Evolutionary conservation across 495 filamentous ascomycete genomes (phyloP), one percentile per base, ranked within the genome.

Genomic region (Penicillium samsonianum): DNA sequence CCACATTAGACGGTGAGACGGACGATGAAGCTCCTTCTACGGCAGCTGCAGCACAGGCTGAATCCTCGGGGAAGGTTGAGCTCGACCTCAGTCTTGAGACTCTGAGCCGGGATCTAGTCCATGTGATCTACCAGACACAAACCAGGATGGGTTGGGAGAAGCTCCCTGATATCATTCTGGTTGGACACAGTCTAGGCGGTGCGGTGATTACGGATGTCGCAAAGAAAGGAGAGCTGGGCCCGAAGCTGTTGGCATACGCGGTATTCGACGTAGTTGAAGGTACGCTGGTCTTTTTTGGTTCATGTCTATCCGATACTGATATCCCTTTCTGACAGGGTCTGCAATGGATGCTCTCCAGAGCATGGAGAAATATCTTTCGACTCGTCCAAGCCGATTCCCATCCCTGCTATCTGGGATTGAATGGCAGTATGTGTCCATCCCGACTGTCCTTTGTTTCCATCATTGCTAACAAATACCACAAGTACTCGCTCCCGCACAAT

Each of bases 221-320:
- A 1, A 85, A 80, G 63, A 75, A 74, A 12, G 85, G 84, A 7
- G 72, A 76, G 51, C 71, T 96, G 20, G 90, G 90, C 2, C 70
- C 69, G 26, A 78, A 84, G 25, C 65, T 97, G 5, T 73, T 98
- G 14, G 95, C 91, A 14, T 96, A 93, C 76, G 90, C 86, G 8
- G 92, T 99, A 11, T 74, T 99, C 11, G 94, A 99, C 71, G 91
- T 99, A 10, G 94, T 99, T 31, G 94, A 99, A 76, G 92, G 90
- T 61, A 67, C 78, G 77, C 14, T 79, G 4, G 6, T 55, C 48
- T 17, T 49, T n/a, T 14, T 9, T 16, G n/a, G 10, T 19, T 54
- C 17, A 22, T 11, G 38, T 28, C 16, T 5, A 43, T 55, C 9
- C 49, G 12, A 45, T 50, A 23, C 46, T 33, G 20, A 57, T 31